phyloP scores from a whole-genome alignment of 495 filamentous ascomycete genomes.

The Penicillium robsamsonii region DNA sequence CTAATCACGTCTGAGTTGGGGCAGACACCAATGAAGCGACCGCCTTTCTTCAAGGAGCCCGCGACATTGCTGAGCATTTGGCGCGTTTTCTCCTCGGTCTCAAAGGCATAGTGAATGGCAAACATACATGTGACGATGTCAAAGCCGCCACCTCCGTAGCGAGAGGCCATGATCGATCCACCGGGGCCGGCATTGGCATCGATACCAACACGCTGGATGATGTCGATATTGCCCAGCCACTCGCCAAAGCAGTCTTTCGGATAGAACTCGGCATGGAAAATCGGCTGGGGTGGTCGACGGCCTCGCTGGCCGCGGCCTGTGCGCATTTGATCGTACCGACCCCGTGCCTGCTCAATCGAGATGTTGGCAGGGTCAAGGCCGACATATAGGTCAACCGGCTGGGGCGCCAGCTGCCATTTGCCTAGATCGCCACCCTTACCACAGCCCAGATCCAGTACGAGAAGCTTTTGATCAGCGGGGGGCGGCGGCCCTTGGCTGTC shows the following conservation, averaged over 20 bases:
- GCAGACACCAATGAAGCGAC: slow-evolving; percentile 88
- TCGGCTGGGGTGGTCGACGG: slow-evolving; percentile 53
- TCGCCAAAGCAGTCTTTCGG: slow-evolving; percentile 88
- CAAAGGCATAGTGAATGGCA: slow-evolving; percentile 98
- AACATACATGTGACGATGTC: slow-evolving; percentile 99
- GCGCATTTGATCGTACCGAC: slow-evolving; percentile 76
- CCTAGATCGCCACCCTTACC: slow-evolving; percentile 94
- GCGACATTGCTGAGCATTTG: slow-evolving; percentile 94
- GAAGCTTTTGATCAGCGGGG: slow-evolving; percentile 50
- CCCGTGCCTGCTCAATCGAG: slow-evolving; percentile 82
- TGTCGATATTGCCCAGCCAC: slow-evolving; percentile 70
- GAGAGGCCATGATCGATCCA: slow-evolving; percentile 50
- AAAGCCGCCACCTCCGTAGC: slow-evolving; percentile 72
- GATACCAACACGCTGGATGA: slow-evolving; percentile 81
- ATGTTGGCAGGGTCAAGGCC: slow-evolving; percentile 91
- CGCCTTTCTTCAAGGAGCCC: slow-evolving; percentile 84
- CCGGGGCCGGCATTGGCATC: slow-evolving; percentile 63
- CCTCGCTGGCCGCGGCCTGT: slow-evolving; percentile 53
- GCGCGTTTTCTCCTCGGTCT: slow-evolving; percentile 81
- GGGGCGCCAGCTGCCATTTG: slow-evolving; percentile 92
- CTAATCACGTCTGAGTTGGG: slow-evolving; percentile 89
- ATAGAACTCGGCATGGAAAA: slow-evolving; percentile 82
- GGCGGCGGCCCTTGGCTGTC: slow-evolving; percentile 47
- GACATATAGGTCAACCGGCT: slow-evolving; percentile 82
- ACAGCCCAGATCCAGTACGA: slow-evolving; percentile 91